Base-by-base conservation (phyloP, 495 filamentous ascomycete species). In the Tuber microsphaerosporum region DNA sequence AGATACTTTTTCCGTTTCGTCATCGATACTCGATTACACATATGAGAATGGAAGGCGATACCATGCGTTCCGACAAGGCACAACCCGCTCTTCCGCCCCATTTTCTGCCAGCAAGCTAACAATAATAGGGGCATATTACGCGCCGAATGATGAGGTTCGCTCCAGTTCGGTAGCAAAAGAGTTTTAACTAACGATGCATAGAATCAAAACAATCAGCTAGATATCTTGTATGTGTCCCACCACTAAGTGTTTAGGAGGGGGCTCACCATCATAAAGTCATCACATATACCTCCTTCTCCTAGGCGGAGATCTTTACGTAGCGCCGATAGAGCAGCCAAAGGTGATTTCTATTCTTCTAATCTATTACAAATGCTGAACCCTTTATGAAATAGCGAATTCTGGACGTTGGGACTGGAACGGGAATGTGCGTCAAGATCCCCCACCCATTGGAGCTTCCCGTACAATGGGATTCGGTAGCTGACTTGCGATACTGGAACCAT, bases 11-110 rank as follows among this genome's bases (percentile, higher is more conserved):
- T 88, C 87, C 3, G 70, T 90, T 34, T 82, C 85, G 8, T 87
- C 86, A 19, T 87, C 84, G 31, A 82, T 90, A 31, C 84, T 85
- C 72, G 84, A 90, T 74, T 91, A 88, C 77, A 82, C 85, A 42
- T 87, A 85, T 74, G 90, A 92, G 80, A 92, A 92, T 79, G 91
- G 91, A 31, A 84, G 90, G 65, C 85, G 90, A 68, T 92, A 92
- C 80, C 90, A 92, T 78, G 86, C 86, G 74, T 92, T 90, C 78
- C 85, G 88, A 56, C 88, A 90, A 80, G 90, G 90, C 39, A 73
- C 70, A 31, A 34, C 51, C 71, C 37, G 43, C 45, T 73, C 17
- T 44, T 4, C 22, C 20, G 14, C 51, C 17, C 19, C 8, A 34
- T 61, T 61, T 61, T 26, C 51, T 31, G 20, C 74, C 22, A 37